These are phyloP conservation scores for Mentha longifolia DNA, from an alignment of 257 asterid species.

Conservation along the genomic window DNA sequence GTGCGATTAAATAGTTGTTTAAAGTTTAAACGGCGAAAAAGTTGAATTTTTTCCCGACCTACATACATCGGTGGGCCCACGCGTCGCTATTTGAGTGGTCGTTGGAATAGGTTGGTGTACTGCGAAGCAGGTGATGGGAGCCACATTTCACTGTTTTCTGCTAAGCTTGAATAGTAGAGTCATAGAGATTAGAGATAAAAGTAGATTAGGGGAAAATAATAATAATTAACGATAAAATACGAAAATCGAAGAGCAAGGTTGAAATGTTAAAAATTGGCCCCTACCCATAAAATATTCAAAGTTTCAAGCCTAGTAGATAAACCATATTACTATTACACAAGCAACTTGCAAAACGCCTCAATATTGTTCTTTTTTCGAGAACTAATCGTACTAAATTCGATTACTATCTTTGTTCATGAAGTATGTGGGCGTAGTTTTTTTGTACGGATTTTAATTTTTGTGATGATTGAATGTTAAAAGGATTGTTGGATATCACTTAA, in stretches of 20 bases:
- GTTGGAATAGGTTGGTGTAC: constrained; percentile 18
- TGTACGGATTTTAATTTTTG: too few species aligned
- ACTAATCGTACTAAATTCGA: too few species aligned
- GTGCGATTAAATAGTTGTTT: too few species aligned
- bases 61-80: constrained; percentile 8
- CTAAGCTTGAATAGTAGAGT: neutral
- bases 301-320: neutral
- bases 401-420: too few species aligned
- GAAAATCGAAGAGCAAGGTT: neutral
- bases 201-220: constrained; percentile 18
- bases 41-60: neutral
- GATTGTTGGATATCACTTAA: too few species aligned
- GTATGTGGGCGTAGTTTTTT: too few species aligned
- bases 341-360: neutral
- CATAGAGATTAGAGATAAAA: neutral
- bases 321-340: neutral
- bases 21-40: constrained; percentile 1
- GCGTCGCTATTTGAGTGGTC: neutral
- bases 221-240: neutral
- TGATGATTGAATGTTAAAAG: too few species aligned
- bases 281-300: constrained; percentile 13
- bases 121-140: constrained; percentile 25
- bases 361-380: neutral
- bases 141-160: constrained; percentile 4
- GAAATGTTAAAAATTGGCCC: constrained; percentile 23